Evolutionary conservation across 768 basidiomycete genomes (phyloP).

Genomic region (Coprinellus aureogranulatus): DNA sequence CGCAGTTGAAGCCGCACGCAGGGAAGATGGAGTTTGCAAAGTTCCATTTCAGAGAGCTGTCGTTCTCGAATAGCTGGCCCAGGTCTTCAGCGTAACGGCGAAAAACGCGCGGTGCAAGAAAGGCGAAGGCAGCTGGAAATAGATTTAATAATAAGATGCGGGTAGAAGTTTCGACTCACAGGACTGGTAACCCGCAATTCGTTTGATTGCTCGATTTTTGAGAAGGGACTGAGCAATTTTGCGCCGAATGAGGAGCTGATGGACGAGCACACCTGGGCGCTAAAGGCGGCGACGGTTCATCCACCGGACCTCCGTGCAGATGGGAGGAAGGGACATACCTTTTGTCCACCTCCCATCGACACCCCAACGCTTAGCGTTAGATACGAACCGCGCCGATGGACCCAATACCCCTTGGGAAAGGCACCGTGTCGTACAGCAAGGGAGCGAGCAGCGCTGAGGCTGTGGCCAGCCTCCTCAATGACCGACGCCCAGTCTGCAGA

Average conservation of each 20-base stretch:
- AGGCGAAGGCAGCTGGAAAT: not conserved
- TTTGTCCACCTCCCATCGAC: not conserved
- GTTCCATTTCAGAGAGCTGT: not conserved
- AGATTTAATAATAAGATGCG: not conserved
- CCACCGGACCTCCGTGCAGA: not conserved
- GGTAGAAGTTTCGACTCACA: not conserved
- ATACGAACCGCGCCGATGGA: not conserved
- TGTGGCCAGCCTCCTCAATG: not conserved
- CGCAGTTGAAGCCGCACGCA: not conserved
- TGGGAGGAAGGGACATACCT: not conserved
- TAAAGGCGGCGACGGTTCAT: not conserved
- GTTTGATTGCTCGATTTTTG: not conserved
- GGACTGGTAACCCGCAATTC: not conserved
- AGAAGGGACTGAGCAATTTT: not conserved
- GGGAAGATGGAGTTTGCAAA: not conserved
- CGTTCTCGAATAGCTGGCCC: not conserved
- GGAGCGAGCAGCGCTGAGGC: not conserved
- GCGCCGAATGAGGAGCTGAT: not conserved
- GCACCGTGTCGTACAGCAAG: not conserved
- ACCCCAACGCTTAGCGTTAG: not conserved
- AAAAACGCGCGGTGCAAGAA: not conserved
- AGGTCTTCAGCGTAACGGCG: not conserved
- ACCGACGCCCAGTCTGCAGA: not conserved
- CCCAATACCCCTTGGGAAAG: not conserved
- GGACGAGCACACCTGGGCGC: not conserved